Base-by-base conservation (phyloP, 768 basidiomycete species). In the Paxillus ammoniavirescens region DNA sequence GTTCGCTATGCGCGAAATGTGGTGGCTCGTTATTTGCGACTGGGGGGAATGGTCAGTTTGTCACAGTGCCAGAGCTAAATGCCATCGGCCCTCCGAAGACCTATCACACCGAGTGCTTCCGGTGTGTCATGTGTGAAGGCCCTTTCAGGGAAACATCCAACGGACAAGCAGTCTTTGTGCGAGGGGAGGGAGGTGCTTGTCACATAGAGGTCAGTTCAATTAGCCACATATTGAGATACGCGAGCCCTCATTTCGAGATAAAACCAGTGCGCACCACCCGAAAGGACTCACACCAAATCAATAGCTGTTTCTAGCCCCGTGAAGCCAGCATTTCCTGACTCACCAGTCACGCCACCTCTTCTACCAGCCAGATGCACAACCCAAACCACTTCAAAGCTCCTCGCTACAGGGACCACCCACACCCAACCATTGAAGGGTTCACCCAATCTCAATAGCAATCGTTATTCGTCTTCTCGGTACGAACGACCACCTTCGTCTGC, bases 21-120 rank as follows among this genome's bases (percentile, higher is more conserved):
- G 69, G 68, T 12, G 73, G 75, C 10, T 73, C 77, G 5, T 74
- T 92, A 47, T 86, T 89, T 65, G 78, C 76, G 41, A 69, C 77
- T 4, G 75, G 73, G 26, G 79, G 80, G 51, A 81, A 80, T 6
- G 84, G 86, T 40, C 80, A 79, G 53, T 91, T 84, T 66, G 81
- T 91, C 31, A 87, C 87, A 2, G 80, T 91, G 28, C 87, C 89
- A 7, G 81, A 79, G 52, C 67, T 72, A 47, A 68, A 65, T 35
- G 60, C 68, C 2, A 64, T 60, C 52, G 74, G 73, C 15, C 70
- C 73, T 21, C 77, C 82, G n/a, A 78, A 79, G 65, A 76, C 78
- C 18, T 93, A 88, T 61, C 91, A 93, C 59, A 75, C 80, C 3
- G 78, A 82, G 41, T 93, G 91, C 65, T 92, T 93, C 69, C 82